Evolutionary conservation across 2,329 filamentous ascomycete genomes (phyloP), one percentile per base, ranked within the genome.

Genomic region (Epichloe elymi): DNA sequence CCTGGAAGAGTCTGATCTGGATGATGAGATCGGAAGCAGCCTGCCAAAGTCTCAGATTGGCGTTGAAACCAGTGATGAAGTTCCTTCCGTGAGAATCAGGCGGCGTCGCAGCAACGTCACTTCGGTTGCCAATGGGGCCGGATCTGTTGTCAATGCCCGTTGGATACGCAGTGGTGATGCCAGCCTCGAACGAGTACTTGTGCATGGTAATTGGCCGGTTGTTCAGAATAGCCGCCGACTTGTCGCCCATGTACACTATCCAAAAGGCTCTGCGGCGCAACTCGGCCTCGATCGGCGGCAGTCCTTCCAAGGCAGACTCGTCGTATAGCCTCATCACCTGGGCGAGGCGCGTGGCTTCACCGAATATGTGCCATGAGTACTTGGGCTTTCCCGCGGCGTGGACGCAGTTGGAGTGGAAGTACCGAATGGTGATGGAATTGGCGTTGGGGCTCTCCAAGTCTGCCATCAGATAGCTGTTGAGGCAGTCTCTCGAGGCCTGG

Each of bases 351-450:
- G 65, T 66, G 1, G 70, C 70, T 52, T 72, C 69, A 1, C 70
- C 70, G 54, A 73, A 70, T 1, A 72, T 68, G 46, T 71, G 68
- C 68, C 70, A 72, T 4, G 70, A 72, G 19, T 69, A 64, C 26
- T 67, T 64, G 4, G 68, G 68, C 40, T 69, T 70, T 0, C 70
- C 70, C 0, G 67, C 60, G 1, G 68, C 68, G 45, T 73, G 70
- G 2, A 73, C 56, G 41, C 69, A 71, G 50, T 71, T 72, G 14
- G 70, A 72, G 48, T 73, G 70, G 23, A 72, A 70, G 48, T 72
- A 71, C 4, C 70, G 65, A 17, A 72, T 70, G 2, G 65, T 62
- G 26, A 73, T 63, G 3, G 70, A 73, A 45, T 66, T 69, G 1
- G 69, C 68, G 47, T 64, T 67, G 0, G 70, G 70, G 11, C 59